Conservation (phyloP, 768 basidiomycete genomes). For the Phylloporus arenicola region DNA sequence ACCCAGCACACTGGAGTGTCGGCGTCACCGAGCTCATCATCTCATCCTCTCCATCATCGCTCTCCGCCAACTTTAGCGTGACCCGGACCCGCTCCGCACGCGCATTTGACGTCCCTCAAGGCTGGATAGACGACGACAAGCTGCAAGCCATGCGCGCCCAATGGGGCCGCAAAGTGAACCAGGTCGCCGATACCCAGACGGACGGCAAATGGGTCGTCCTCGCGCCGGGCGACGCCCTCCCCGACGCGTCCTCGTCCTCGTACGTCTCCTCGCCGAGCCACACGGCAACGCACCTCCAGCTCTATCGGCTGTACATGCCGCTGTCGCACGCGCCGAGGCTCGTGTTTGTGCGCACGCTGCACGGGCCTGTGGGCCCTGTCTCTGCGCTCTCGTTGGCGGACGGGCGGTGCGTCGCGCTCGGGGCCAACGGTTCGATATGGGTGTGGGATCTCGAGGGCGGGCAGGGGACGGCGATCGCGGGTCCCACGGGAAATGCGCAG, state of each 20-base stretch:
- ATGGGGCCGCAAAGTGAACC: conserved; percentile 68
- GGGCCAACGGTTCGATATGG: conserved; percentile 70
- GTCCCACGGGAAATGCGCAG: conserved; percentile 29
- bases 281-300: conserved; percentile 55
- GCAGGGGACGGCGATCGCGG: conserved; percentile 33
- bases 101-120: conserved; percentile 64
- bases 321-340: conserved; percentile 58
- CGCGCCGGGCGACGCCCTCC: conserved; percentile 47
- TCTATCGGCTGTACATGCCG: conserved; percentile 67
- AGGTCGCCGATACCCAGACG: conserved; percentile 70
- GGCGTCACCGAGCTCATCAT: conserved; percentile 76
- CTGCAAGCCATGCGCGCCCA: conserved; percentile 63
- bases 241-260: conserved; percentile 14
- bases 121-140: conserved; percentile 66
- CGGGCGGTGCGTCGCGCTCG: conserved; percentile 75
- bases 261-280: conserved; percentile 36
- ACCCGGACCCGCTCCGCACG: conserved; percentile 57
- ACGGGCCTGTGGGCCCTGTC: conserved; percentile 65
- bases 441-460: conserved; percentile 79
- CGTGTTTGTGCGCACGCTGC: conserved; percentile 63
- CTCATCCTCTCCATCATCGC: conserved; percentile 26
- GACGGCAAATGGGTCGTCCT: conserved; percentile 85
- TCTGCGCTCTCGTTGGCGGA: conserved; percentile 69
- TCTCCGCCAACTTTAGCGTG: conserved; percentile 40
- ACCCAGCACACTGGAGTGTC: conserved; percentile 75